These are phyloP conservation scores for Phytophthora chlamydospora DNA, from an alignment of 352 stramenopile genomes.

Conservation along the genomic window DNA sequence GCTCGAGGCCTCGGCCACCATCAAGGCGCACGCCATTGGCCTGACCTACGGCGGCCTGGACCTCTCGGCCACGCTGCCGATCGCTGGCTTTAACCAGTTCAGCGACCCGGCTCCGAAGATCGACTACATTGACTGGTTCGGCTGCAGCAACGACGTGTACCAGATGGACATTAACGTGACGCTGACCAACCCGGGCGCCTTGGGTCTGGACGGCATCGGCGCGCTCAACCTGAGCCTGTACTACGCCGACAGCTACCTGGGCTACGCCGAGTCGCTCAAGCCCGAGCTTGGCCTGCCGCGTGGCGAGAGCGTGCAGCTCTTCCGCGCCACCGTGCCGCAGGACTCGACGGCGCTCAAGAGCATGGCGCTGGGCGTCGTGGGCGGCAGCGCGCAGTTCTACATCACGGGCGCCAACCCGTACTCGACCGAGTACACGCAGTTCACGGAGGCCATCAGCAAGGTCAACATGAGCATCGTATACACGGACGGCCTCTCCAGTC, in stretches of 20 bases:
- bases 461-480: slow-evolving; percentile 73
- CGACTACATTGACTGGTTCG: slow-evolving; percentile 60
- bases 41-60: slow-evolving; percentile 58
- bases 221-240: slow-evolving; percentile 76
- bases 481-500: slow-evolving; percentile 51
- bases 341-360: slow-evolving; percentile 34
- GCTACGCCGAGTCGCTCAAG: slow-evolving; percentile 57
- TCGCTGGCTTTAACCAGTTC: slow-evolving; percentile 68
- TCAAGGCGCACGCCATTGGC: slow-evolving; percentile 56
- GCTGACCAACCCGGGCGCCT: slow-evolving; percentile 49
- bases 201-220: slow-evolving; percentile 65
- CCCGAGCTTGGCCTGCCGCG: slow-evolving; percentile 55
- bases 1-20: slow-evolving; percentile 38
- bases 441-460: slow-evolving; percentile 44
- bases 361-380: slow-evolving; percentile 52
- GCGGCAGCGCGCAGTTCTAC: slow-evolving; percentile 52
- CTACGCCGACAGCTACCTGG: slow-evolving; percentile 65
- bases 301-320: slow-evolving; percentile 52
- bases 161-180: slow-evolving; percentile 71
- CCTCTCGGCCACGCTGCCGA: slow-evolving; percentile 48
- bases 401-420: slow-evolving; percentile 59
- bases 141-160: slow-evolving; percentile 48
- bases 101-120: slow-evolving; percentile 46
- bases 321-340: slow-evolving; percentile 51
- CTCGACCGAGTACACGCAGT: slow-evolving; percentile 46